Evolutionary conservation across 306 rosid species (phyloP), one percentile per base, ranked within the genome.

Genomic region (Rosa chinensis): DNA sequence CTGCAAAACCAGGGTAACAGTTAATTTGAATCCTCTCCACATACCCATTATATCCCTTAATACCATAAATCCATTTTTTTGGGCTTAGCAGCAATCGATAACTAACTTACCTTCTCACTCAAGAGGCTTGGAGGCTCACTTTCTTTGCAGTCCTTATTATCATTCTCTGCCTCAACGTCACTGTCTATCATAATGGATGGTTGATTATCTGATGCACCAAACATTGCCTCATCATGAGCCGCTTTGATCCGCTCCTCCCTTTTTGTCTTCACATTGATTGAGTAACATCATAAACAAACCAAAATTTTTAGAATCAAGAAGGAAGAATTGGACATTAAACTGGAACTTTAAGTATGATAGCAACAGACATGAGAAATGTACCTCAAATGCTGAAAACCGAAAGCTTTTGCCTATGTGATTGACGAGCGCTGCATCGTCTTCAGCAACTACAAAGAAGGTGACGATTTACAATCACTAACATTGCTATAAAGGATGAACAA

Each of bases 211-310:
- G 97, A 62, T 48, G 86, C 81, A 74, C 98, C 98, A 77, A 95
- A 95, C 94, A 95, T 95, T 68, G 99, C 99, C 78, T 88, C 90
- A 28, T 95, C 98, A 8, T 95, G 98, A 72, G 99, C 99, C 79
- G 94, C 91, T 88, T 86, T 91, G 79, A 89, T 86, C 74, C 84
- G 90, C 61, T 91, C 96, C 87, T 89, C 94, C 76, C 91, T 87
- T 86, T 81, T 91, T 50, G 95, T 89, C 99, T 93, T 53, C 56
- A 79, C 70, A 21, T 61, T 28, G 58, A 66, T 83, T 37, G 49
- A 55, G 77, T 39, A 63, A 58, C 12, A 62, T 40, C 40, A 63
- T 28, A 73, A 42, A 68, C 23, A 18, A 61, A 45, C 32, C 72
- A 37, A 4, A 14, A 72, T 42, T 14, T 55, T 2, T 42, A 48